Conservation (phyloP, 2,329 filamentous ascomycete genomes). For the Alternaria gaisen region DNA sequence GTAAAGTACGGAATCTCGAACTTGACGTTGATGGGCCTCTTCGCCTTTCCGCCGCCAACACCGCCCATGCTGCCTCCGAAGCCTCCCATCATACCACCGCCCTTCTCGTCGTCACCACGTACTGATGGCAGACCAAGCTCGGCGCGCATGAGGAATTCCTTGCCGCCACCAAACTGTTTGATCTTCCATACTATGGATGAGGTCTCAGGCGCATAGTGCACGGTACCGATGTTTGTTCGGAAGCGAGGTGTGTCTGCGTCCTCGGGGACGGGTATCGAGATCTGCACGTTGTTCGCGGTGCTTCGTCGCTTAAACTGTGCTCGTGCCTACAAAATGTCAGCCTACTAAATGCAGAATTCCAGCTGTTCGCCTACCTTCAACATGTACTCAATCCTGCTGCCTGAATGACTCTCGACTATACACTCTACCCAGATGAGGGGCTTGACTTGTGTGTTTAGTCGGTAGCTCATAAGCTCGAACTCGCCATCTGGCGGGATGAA, state of each 20-base stretch:
- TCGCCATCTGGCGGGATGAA: conserved; percentile 99
- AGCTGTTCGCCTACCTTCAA: conserved; percentile 70
- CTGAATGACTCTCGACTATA: conserved; percentile 93
- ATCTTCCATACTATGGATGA: conserved; percentile 99
- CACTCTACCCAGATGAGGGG: conserved; percentile 99
- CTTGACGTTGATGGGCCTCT: conserved; percentile 97
- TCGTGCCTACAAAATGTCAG: conserved; percentile 66
- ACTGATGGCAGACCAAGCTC: conserved; percentile 94
- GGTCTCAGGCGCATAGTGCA: conserved; percentile 97
- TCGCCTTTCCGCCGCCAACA: conserved; percentile 81
- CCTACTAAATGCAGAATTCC: not conserved
- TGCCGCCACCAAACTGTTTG: conserved; percentile 98
- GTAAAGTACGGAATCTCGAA: conserved; percentile 99
- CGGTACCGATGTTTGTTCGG: conserved; percentile 94
- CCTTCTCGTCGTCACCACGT: conserved; percentile 92
- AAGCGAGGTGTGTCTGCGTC: conserved; percentile 96
- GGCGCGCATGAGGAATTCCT: conserved; percentile 98
- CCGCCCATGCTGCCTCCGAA: conserved; percentile 98
- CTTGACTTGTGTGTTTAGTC: conserved; percentile 97
- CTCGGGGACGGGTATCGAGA: conserved; percentile 94
- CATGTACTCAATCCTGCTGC: conserved; percentile 98
- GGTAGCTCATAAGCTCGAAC: conserved; percentile 99
- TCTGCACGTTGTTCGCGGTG: conserved; percentile 98
- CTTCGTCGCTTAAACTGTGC: conserved; percentile 98
- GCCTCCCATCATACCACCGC: conserved; percentile 96